phyloP scores from a whole-genome alignment of 345 rosid genomes.

The Linum tenue region DNA sequence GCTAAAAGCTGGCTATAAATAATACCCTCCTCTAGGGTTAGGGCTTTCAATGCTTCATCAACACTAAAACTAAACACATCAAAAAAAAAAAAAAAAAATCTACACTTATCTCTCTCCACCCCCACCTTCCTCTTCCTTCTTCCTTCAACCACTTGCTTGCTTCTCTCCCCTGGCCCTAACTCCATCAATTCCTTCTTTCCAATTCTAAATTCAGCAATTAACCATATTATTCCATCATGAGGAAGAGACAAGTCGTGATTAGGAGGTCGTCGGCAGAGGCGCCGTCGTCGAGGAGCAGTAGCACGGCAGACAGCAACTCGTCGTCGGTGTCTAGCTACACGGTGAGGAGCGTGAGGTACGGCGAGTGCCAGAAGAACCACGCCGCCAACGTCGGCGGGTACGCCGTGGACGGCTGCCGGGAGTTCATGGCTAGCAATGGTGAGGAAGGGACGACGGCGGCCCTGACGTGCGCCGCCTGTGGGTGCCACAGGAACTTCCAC shows the following conservation, averaged over 20 bases:
- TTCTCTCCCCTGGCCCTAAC: too few species aligned
- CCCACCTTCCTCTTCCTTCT: too few species aligned
- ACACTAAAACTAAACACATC: too few species aligned
- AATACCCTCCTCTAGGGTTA: too few species aligned
- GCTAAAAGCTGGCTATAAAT: too few species aligned
- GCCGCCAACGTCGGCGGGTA: slow-evolving; percentile 62
- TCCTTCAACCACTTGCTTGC: too few species aligned
- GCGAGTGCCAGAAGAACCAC: slow-evolving; percentile 75
- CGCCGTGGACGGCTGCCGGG: slow-evolving; percentile 78
- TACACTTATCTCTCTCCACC: too few species aligned
- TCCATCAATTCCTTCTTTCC: too few species aligned
- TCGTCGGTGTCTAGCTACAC: slow-evolving; percentile 28
- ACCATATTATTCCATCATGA: slow-evolving; percentile 21
- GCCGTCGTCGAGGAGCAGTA: slow-evolving; percentile 36
- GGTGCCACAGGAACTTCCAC: slow-evolving; percentile 29
- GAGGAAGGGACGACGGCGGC: slow-evolving; percentile 23
- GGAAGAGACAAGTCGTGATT: slow-evolving; percentile 64
- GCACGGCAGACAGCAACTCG: slow-evolving; percentile 7
- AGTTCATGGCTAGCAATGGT: slow-evolving; percentile 59
- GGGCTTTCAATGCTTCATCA: too few species aligned
- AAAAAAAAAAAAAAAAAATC: too few species aligned
- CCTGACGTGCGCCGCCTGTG: slow-evolving; percentile 31
- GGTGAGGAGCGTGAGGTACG: slow-evolving; percentile 32
- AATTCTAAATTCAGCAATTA: too few species aligned
- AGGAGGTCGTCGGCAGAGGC: slow-evolving; percentile 23